Conservation (phyloP, 2,329 filamentous ascomycete genomes). For the Ophiocordyceps polyrhachis-furcata region DNA sequence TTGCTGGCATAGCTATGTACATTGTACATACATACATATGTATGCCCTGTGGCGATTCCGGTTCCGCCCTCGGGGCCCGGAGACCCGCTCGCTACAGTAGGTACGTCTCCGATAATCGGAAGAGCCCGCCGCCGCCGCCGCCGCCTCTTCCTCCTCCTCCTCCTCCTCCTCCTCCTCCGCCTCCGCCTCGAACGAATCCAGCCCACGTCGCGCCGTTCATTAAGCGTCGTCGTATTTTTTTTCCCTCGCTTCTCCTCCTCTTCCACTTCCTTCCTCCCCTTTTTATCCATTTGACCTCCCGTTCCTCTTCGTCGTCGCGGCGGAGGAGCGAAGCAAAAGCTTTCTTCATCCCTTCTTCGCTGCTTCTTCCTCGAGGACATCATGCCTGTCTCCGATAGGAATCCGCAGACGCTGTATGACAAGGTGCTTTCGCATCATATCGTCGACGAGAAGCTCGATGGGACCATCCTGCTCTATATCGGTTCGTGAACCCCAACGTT, state of each 20-base stretch:
- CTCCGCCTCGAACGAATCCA: too few relatives aligned
- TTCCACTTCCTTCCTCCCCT: neutral
- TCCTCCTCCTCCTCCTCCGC: neutral
- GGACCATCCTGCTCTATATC: constrained; percentile 84
- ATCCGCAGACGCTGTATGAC: constrained; percentile 80
- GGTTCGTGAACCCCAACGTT: constrained; percentile 32
- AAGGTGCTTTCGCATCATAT: constrained; percentile 93
- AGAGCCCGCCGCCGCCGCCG: neutral
- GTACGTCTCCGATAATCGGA: neutral
- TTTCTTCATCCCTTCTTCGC: neutral
- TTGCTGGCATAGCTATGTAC: too few relatives aligned
- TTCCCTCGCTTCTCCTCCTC: neutral
- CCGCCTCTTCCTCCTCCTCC: neutral
- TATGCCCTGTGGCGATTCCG: neutral
- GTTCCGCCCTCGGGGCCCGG: neutral
- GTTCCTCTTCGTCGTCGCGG: neutral
- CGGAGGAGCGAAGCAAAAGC: neutral
- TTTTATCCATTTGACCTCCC: neutral
- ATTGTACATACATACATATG: too few relatives aligned
- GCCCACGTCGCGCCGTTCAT: neutral
- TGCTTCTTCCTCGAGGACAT: neutral
- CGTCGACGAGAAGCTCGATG: constrained; percentile 87
- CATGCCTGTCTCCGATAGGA: constrained; percentile 58
- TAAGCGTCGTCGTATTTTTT: neutral
- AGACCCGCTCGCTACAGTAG: too few relatives aligned